Conservation (phyloP, 1,139 yeast species). For the Saccharomyces pastorianus region DNA sequence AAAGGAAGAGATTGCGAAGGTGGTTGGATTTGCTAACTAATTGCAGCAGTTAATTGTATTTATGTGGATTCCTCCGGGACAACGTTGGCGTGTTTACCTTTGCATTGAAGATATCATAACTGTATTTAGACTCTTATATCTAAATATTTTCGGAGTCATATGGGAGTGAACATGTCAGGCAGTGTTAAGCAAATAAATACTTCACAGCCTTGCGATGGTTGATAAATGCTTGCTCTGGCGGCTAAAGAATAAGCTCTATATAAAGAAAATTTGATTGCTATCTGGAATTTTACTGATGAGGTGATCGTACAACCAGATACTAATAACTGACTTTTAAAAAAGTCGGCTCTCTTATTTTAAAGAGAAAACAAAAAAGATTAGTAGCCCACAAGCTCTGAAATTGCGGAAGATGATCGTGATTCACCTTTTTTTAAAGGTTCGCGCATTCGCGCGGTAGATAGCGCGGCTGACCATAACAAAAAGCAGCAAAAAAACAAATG, state of each 20-base stretch:
- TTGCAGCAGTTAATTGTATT: not conserved
- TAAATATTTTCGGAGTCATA: not conserved
- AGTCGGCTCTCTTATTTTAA: no score
- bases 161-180: conserved; percentile 3
- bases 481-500: conserved; percentile 34
- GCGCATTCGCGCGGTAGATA: not conserved
- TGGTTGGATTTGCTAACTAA: not conserved
- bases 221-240: not conserved
- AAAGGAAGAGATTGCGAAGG: not conserved
- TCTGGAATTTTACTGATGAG: not conserved
- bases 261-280: not conserved
- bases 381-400: not conserved
- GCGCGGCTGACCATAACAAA: not conserved
- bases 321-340: no score
- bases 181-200: not conserved
- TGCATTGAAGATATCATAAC: not conserved
- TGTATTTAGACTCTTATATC: not conserved
- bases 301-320: not conserved
- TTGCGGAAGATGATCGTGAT: not conserved
- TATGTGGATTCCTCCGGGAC: not conserved
- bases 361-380: not conserved
- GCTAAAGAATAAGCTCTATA: not conserved
- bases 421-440: no score
- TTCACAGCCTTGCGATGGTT: not conserved
- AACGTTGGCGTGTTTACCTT: not conserved